Conservation (phyloP, 2,329 filamentous ascomycete genomes). For the Fusarium incarnatum region DNA sequence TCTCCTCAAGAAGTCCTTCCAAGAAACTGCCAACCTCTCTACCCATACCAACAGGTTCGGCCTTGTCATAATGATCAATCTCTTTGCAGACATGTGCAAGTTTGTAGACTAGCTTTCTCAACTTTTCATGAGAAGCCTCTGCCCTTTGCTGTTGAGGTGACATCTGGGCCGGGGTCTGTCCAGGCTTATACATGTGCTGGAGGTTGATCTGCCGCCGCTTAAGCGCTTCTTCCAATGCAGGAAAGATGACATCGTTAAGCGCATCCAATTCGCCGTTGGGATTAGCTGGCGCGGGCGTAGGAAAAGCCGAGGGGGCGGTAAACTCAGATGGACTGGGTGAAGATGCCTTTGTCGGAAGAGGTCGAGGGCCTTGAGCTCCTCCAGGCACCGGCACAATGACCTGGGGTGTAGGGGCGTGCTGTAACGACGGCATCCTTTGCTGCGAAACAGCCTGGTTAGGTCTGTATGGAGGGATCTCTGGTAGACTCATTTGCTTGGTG, state of each 20-base stretch:
- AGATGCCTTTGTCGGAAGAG: slow-evolving; percentile 49
- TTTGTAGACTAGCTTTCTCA: slow-evolving; percentile 84
- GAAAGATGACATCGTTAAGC: slow-evolving; percentile 90
- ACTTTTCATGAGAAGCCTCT: slow-evolving; percentile 81
- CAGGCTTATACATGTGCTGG: slow-evolving; percentile 62
- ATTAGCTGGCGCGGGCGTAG: slow-evolving; percentile 66
- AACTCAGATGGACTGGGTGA: slow-evolving; percentile 49
- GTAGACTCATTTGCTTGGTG: slow-evolving; percentile 59
- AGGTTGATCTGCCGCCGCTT: slow-evolving; percentile 78
- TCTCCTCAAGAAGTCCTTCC: slow-evolving; percentile 93
- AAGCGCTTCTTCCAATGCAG: slow-evolving; percentile 90
- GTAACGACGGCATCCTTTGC: slow-evolving; percentile 46
- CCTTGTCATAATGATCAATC: slow-evolving; percentile 88
- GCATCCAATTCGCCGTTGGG: slow-evolving; percentile 82
- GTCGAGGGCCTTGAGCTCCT: slow-evolving; percentile 40
- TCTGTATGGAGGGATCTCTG: slow-evolving; percentile 68
- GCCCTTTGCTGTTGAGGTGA: slow-evolving; percentile 75
- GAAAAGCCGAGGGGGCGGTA: slow-evolving; percentile 62
- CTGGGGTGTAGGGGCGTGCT: slow-evolving; percentile 45
- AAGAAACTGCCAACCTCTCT: slow-evolving; percentile 88
- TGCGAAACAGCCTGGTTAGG: slow-evolving; percentile 51
- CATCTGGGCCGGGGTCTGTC: slow-evolving; percentile 54
- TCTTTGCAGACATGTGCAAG: slow-evolving; percentile 86
- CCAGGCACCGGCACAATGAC: slow-evolving; percentile 30
- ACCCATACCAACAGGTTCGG: slow-evolving; percentile 92